Percentiles rank a stretch among this genome's conserved stretches.
phyloP scores from a whole-genome alignment of 2,329 filamentous ascomycete species.

The Didymellaceae sp. region DNA sequence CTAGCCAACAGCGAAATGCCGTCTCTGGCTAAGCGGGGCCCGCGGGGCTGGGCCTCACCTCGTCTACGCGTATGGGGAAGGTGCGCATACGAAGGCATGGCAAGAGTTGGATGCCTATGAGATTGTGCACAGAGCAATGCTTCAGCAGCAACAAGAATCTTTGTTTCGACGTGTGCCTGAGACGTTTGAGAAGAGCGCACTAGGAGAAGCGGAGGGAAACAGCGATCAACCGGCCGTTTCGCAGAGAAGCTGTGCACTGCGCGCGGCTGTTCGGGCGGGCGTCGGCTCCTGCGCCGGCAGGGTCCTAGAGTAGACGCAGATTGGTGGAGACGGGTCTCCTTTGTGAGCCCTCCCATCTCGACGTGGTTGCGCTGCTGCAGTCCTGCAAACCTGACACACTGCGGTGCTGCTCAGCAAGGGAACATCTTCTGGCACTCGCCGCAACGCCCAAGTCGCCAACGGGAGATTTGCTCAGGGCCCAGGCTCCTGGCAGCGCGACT shows the following conservation, averaged over 20 bases:
- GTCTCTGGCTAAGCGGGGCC: neutral
- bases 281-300: conserved; percentile 1
- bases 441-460: neutral
- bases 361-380: neutral
- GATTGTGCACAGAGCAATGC: neutral
- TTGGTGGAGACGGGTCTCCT: conserved; percentile 6
- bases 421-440: neutral
- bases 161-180: neutral
- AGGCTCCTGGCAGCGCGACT: conserved; percentile 10
- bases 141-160: neutral
- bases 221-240: conserved; percentile 11
- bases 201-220: conserved; percentile 4
- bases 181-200: conserved; percentile 3
- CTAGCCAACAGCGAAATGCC: conserved; percentile 2
- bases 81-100: neutral
- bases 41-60: conserved; percentile 3
- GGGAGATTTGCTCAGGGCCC: neutral
- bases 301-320: conserved; percentile 10
- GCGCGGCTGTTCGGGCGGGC: conserved; percentile 12
- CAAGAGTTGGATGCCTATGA: neutral
- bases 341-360: neutral
- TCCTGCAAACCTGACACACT: neutral
- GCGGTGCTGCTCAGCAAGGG: neutral
- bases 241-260: neutral
- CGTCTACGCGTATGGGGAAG: conserved; percentile 5